These are phyloP conservation scores for Kluyveromyces starmeri DNA, from an alignment of 805 yeast species.

Conservation along the genomic window DNA sequence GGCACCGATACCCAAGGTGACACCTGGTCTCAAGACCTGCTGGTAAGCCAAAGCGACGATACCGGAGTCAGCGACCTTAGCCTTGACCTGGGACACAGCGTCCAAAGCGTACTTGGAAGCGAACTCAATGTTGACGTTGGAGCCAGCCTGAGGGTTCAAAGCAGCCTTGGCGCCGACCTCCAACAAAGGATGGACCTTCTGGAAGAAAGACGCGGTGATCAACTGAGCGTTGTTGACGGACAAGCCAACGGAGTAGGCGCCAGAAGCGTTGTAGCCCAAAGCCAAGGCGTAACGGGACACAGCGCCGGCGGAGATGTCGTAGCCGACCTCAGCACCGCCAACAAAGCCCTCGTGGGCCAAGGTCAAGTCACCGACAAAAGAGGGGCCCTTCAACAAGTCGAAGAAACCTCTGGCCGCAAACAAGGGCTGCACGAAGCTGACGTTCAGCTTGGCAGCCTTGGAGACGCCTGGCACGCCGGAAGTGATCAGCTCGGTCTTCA, in stretches of 20 bases:
- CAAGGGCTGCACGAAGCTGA: conserved; percentile 85
- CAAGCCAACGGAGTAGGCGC: conserved; percentile 61
- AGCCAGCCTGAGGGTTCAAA: conserved; percentile 68
- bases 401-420: conserved; percentile 92
- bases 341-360: conserved; percentile 94
- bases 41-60: conserved; percentile 88
- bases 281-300: conserved; percentile 92
- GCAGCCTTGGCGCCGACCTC: conserved; percentile 98
- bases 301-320: conserved; percentile 88
- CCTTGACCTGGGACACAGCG: conserved; percentile 83
- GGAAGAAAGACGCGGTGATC: conserved; percentile 94
- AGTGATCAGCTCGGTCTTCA: conserved; percentile 86
- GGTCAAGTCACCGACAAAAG: conserved; percentile 90
- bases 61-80: conserved; percentile 94
- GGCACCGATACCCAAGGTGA: conserved; percentile 93
- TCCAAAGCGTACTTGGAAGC: conserved; percentile 94
- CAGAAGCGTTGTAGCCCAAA: conserved; percentile 76
- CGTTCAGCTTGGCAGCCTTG: conserved; percentile 82
- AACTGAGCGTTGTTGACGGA: conserved; percentile 81
- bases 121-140: conserved; percentile 86
- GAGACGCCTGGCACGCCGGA: conserved; percentile 77
- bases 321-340: conserved; percentile 95
- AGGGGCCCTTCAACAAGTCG: conserved; percentile 91
- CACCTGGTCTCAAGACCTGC: conserved; percentile 93
- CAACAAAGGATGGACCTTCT: conserved; percentile 80